phyloP scores from a whole-genome alignment of 2,329 filamentous ascomycete genomes.

The Calonectria fujianensis region DNA sequence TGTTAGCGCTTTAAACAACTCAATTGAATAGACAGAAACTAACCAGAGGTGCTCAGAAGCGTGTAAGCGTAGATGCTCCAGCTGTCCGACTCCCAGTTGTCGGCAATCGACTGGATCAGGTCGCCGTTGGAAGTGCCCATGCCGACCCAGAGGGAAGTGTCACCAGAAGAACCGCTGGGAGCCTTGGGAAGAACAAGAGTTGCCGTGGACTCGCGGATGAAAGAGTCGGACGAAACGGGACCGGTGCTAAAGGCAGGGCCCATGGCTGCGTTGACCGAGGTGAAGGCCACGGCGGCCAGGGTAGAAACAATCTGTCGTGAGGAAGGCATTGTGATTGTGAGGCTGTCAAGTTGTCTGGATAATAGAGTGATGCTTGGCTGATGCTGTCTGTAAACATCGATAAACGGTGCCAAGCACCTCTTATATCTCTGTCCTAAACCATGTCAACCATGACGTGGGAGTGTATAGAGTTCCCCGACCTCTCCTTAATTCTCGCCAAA shows the following conservation, averaged over 20 bases:
- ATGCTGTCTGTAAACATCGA: neutral
- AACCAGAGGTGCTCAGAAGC: constrained; percentile 58
- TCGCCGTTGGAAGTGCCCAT: constrained; percentile 69
- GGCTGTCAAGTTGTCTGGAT: neutral
- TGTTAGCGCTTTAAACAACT: neutral
- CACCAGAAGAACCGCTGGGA: constrained; percentile 61
- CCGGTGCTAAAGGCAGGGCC: constrained; percentile 66
- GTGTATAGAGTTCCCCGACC: neutral
- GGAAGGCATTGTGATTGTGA: constrained; percentile 44
- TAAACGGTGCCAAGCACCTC: neutral
- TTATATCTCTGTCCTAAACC: constrained; percentile 7
- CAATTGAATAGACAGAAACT: neutral
- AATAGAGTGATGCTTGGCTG: neutral
- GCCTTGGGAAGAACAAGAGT: constrained; percentile 64
- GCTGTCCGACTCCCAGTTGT: constrained; percentile 55
- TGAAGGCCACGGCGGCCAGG: constrained; percentile 45
- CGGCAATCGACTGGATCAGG: constrained; percentile 68
- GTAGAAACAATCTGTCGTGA: constrained; percentile 42
- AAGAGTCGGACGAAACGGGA: constrained; percentile 62
- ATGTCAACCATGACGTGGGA: neutral
- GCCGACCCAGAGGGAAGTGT: constrained; percentile 67
- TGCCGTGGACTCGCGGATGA: constrained; percentile 65
- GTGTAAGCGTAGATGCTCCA: constrained; percentile 68
- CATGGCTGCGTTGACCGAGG: constrained; percentile 54
- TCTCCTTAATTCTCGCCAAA: neutral